Conservation (phyloP, 805 yeast genomes). For the Teunomyces pallodes region DNA sequence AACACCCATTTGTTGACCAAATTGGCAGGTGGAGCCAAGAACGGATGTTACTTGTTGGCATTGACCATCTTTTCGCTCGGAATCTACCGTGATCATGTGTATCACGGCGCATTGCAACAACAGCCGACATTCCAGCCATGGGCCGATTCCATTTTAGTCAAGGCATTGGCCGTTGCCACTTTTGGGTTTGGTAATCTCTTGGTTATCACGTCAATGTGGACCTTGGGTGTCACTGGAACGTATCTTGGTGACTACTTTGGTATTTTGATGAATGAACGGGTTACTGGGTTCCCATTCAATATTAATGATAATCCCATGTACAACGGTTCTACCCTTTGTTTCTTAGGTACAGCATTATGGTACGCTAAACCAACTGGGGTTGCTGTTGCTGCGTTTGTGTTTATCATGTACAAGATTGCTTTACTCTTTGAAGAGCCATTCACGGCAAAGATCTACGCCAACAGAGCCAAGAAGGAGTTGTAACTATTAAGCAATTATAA, state of each 20-base stretch:
- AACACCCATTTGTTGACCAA: conserved; percentile 74
- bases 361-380: conserved; percentile 90
- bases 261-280: conserved; percentile 85
- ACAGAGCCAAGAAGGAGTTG: conserved; percentile 42
- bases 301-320: conserved; percentile 95
- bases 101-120: conserved; percentile 64
- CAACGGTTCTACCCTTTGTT: conserved; percentile 84
- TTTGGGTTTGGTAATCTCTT: conserved; percentile 76
- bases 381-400: conserved; percentile 67
- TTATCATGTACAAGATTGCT: conserved; percentile 79
- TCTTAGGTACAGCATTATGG: conserved; percentile 86
- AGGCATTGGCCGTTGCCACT: conserved; percentile 50
- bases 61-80: conserved; percentile 82
- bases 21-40: conserved; percentile 59
- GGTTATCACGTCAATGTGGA: conserved; percentile 84
- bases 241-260: conserved; percentile 97
- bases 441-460: conserved; percentile 87
- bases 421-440: conserved; percentile 92
- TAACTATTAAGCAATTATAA: background rate
- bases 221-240: conserved; percentile 92
- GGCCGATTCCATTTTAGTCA: conserved; percentile 34
- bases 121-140: conserved; percentile 69
- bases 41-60: conserved; percentile 87
- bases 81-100: conserved; percentile 71
- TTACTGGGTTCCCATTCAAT: conserved; percentile 90